Evolutionary conservation across 2,329 filamentous ascomycete species (phyloP).

Genomic region (Ascochyta rabiei): DNA sequence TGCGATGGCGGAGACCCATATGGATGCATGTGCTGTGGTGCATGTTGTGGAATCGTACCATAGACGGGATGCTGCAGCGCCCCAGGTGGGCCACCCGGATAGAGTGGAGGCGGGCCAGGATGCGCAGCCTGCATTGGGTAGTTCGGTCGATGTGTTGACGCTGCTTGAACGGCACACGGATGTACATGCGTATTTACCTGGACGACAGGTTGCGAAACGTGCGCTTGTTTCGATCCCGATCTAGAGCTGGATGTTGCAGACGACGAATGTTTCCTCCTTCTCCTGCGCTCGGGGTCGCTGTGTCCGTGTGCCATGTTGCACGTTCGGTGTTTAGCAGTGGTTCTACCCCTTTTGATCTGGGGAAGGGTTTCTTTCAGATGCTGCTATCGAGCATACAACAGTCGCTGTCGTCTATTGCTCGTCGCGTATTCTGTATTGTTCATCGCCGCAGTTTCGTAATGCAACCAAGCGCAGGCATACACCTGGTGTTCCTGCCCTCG

Average conservation of each 20-base stretch:
- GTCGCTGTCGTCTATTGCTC: conserved; percentile 9
- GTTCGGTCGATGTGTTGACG: conserved; percentile 18
- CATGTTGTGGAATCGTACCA: conserved; percentile 25
- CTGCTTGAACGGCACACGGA: conserved; percentile 17
- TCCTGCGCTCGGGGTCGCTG: conserved; percentile 13
- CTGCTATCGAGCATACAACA: conserved; percentile 15
- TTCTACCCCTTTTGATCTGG: no score
- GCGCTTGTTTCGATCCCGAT: conserved; percentile 4
- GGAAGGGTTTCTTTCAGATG: neutral
- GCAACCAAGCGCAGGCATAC: conserved; percentile 2
- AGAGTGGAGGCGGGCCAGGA: conserved; percentile 15
- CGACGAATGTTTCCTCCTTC: conserved; percentile 10
- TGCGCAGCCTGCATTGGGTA: conserved; percentile 14
- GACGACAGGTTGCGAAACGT: conserved; percentile 4
- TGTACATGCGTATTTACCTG: conserved; percentile 4
- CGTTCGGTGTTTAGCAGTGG: neutral
- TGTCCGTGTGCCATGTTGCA: conserved; percentile 9
- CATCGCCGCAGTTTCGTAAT: conserved; percentile 16
- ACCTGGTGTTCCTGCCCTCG: neutral
- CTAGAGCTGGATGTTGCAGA: conserved; percentile 3
- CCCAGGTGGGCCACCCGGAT: conserved; percentile 23
- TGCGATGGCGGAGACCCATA: conserved; percentile 26
- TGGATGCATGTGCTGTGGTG: conserved; percentile 18
- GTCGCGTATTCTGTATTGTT: conserved; percentile 5
- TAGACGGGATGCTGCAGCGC: conserved; percentile 30